Conservation (phyloP, 1,139 yeast species). For the Wickerhamomyces sp. region DNA sequence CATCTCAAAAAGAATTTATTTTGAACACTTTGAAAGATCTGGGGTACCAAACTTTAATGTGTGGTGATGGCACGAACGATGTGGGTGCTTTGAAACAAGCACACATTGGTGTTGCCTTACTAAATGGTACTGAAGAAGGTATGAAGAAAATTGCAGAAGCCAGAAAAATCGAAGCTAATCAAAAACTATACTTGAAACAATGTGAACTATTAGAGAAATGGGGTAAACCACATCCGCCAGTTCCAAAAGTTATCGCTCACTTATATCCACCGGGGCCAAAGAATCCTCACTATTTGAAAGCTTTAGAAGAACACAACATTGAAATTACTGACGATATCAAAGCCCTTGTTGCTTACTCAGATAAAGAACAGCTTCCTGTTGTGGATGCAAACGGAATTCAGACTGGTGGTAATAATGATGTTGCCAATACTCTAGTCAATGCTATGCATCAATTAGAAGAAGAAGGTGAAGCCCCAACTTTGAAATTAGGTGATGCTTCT, state of each 20-base stretch:
- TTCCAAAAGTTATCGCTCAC: constrained; percentile 85
- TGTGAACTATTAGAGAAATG: constrained; percentile 71
- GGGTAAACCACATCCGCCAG: constrained; percentile 81
- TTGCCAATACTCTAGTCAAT: constrained; percentile 73
- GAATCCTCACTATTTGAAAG: constrained; percentile 84
- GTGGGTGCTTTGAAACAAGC: constrained; percentile 99
- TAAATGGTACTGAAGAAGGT: constrained; percentile 96
- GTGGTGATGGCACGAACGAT: constrained; percentile 99
- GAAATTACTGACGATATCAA: constrained; percentile 65
- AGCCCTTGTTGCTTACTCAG: constrained; percentile 45
- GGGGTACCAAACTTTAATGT: constrained; percentile 94
- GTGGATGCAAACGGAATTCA: constrained; percentile 27
- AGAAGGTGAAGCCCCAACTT: constrained; percentile 84
- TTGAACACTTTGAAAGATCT: constrained; percentile 78
- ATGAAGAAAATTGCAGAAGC: constrained; percentile 85
- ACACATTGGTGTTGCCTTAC: constrained; percentile 92
- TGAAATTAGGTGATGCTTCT: constrained; percentile 97
- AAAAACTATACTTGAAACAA: constrained; percentile 80
- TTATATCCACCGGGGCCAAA: constrained; percentile 93
- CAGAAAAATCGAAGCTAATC: constrained; percentile 60
- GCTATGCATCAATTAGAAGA: constrained; percentile 68
- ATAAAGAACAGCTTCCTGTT: constrained; percentile 30
- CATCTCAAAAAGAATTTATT: constrained; percentile 89
- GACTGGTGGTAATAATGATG: constrained; percentile 23
- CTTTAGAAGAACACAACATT: constrained; percentile 81